A percentile compares a stretch with the other conserved stretches of the same genome.
Evolutionary conservation across 768 basidiomycete species (phyloP).

Genomic region (Pulveroboletus ravenelii): DNA sequence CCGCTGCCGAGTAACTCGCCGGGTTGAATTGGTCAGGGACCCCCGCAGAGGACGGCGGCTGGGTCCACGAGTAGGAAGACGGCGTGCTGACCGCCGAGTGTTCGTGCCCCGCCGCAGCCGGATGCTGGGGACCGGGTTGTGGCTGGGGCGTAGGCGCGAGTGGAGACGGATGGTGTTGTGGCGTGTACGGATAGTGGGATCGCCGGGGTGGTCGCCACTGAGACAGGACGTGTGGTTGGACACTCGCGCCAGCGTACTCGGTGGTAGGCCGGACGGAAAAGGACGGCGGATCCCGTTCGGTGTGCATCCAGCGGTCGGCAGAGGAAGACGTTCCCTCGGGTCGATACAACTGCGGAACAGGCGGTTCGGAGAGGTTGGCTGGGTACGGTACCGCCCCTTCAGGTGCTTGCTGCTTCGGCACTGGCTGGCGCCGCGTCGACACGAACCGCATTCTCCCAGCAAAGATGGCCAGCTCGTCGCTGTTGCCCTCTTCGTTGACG

Average conservation of each 20-base stretch:
- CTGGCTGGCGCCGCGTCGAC: conserved; percentile 38
- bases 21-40: conserved; percentile 5
- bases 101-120: conserved; percentile 9
- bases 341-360: conserved; percentile 11
- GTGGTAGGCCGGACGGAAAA: neutral
- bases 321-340: conserved; percentile 6
- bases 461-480: conserved; percentile 65
- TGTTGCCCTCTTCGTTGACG: conserved; percentile 48
- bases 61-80: conserved; percentile 16
- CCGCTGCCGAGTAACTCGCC: conserved; percentile 8
- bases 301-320: conserved; percentile 14
- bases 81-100: conserved; percentile 9
- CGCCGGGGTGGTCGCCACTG: conserved; percentile 28
- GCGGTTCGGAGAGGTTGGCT: neutral
- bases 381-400: neutral
- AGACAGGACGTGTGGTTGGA: conserved; percentile 11
- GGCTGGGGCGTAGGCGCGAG: conserved; percentile 1
- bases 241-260: conserved; percentile 4
- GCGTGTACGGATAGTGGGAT: conserved; percentile 26
- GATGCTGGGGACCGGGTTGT: conserved; percentile 8
- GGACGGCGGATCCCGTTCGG: conserved; percentile 15
- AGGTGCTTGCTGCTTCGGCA: conserved; percentile 11
- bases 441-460: conserved; percentile 64
- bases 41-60: neutral
- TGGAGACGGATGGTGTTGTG: conserved; percentile 9